phyloP scores from a whole-genome alignment of 495 filamentous ascomycete species.

The Aspergillus homomorphus region DNA sequence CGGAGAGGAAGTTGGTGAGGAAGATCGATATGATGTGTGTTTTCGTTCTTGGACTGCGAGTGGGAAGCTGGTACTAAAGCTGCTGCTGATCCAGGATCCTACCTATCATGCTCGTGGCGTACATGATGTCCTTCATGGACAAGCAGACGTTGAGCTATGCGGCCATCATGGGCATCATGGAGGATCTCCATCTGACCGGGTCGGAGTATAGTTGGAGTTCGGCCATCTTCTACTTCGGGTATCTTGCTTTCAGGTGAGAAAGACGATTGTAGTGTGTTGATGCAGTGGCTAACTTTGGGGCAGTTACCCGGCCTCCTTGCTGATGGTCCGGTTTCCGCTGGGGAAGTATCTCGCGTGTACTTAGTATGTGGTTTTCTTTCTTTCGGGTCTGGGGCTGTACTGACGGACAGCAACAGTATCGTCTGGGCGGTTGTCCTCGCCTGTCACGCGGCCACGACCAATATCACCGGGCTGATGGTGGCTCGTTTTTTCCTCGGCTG shows the following conservation, averaged over 20 bases:
- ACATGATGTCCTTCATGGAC: slow-evolving; percentile 50
- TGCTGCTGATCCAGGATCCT: slow-evolving; percentile 15
- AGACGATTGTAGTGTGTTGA: slow-evolving; percentile 21
- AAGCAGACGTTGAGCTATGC: slow-evolving; percentile 44
- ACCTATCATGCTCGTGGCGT: slow-evolving; percentile 29
- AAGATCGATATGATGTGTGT: slow-evolving; percentile 25
- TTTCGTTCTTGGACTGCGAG: not conserved
- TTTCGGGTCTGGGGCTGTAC: not conserved
- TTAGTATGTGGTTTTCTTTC: slow-evolving; percentile 38
- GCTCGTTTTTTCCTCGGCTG: slow-evolving; percentile 49
- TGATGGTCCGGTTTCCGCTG: slow-evolving; percentile 38
- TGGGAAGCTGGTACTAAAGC: not conserved
- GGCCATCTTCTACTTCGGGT: slow-evolving; percentile 59
- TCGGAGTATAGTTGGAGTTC: slow-evolving; percentile 52
- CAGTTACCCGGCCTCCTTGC: slow-evolving; percentile 27
- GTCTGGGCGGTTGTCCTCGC: slow-evolving; percentile 44
- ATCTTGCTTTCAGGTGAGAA: slow-evolving; percentile 46
- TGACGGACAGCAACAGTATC: slow-evolving; percentile 14
- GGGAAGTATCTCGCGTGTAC: slow-evolving; percentile 49
- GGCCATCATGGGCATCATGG: slow-evolving; percentile 37
- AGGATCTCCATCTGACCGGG: slow-evolving; percentile 48
- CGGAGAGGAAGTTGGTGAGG: slow-evolving; percentile 23
- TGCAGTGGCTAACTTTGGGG: not conserved
- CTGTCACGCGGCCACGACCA: slow-evolving; percentile 45
- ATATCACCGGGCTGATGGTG: slow-evolving; percentile 45